phyloP scores from a whole-genome alignment of 1,284 basidiomycete species.

The Singerocomus inundabilis region DNA sequence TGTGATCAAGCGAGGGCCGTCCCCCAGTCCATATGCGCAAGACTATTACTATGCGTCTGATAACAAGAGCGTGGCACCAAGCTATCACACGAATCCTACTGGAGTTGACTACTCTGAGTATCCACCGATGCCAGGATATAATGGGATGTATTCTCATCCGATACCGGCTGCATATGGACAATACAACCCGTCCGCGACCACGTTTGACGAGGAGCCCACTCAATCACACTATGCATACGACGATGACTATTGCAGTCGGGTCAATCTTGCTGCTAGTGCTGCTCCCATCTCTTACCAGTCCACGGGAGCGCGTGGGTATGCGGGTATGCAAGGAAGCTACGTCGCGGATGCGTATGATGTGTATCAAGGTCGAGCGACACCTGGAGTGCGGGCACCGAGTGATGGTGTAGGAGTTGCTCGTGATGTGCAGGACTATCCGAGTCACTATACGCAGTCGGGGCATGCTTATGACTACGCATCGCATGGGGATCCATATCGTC shows the following conservation, averaged over 20 bases:
- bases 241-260: constrained; percentile 62
- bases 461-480: constrained; percentile 32
- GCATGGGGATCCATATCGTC: constrained; percentile 30
- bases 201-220: constrained; percentile 50
- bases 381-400: constrained; percentile 25
- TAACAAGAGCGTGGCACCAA: constrained; percentile 35
- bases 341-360: constrained; percentile 45
- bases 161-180: constrained; percentile 45
- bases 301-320: constrained; percentile 21
- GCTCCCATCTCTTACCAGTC: constrained; percentile 52
- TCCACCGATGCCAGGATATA: constrained; percentile 73
- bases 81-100: constrained; percentile 33
- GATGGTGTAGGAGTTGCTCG: constrained; percentile 25
- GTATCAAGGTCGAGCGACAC: constrained; percentile 47
- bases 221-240: constrained; percentile 46
- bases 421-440: constrained; percentile 40
- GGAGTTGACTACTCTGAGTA: constrained; percentile 55
- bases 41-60: constrained; percentile 52
- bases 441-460: constrained; percentile 26
- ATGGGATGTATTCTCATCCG: constrained; percentile 52
- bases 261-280: constrained; percentile 52
- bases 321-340: constrained; percentile 36
- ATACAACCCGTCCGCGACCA: constrained; percentile 56
- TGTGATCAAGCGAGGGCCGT: constrained; percentile 52
- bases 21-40: constrained; percentile 54